These are phyloP conservation scores for Backusella luteola DNA, from an alignment of 192 early-diverging fungal species.

Conservation along the genomic window DNA sequence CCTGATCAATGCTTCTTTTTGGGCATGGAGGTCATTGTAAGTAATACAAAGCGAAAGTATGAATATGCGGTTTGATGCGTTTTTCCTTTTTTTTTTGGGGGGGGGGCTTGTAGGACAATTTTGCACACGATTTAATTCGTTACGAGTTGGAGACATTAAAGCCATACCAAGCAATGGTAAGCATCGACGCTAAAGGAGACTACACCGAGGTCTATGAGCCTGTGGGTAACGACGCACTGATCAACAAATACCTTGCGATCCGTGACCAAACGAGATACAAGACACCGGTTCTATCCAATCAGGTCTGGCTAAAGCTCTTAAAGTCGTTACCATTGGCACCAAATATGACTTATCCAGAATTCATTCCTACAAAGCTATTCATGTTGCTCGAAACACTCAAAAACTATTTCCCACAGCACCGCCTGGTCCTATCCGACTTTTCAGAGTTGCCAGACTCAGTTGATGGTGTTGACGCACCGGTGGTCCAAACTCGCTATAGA, in stretches of 20 bases:
- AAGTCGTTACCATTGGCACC: conserved; percentile 74
- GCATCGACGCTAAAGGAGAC: conserved; percentile 78
- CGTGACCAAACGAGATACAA: conserved; percentile 59
- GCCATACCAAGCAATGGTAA: conserved; percentile 81
- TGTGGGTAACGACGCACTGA: conserved; percentile 70
- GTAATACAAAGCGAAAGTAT: conserved; percentile 14
- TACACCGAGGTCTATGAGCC: conserved; percentile 85
- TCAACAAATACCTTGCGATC: conserved; percentile 65
- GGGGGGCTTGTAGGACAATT: conserved; percentile 72
- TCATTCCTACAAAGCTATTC: conserved; percentile 84
- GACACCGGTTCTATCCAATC: conserved; percentile 58
- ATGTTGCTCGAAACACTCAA: conserved; percentile 74
- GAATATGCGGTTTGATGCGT: background rate
- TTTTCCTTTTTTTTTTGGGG: background rate
- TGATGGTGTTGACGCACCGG: conserved; percentile 80
- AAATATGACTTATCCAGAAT: conserved; percentile 84
- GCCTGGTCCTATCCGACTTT: conserved; percentile 91
- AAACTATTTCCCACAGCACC: conserved; percentile 81
- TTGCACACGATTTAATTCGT: conserved; percentile 93
- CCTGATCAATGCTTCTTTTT: conserved; percentile 85
- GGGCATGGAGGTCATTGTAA: conserved; percentile 94
- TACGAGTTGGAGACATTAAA: conserved; percentile 73
- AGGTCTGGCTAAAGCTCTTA: conserved; percentile 37
- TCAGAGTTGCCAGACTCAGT: conserved; percentile 80
- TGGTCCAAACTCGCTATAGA: conserved; percentile 91